These are phyloP conservation scores for Myrmaecium sp. DNA, from an alignment of 2,329 filamentous ascomycete genomes.

Conservation along the genomic window DNA sequence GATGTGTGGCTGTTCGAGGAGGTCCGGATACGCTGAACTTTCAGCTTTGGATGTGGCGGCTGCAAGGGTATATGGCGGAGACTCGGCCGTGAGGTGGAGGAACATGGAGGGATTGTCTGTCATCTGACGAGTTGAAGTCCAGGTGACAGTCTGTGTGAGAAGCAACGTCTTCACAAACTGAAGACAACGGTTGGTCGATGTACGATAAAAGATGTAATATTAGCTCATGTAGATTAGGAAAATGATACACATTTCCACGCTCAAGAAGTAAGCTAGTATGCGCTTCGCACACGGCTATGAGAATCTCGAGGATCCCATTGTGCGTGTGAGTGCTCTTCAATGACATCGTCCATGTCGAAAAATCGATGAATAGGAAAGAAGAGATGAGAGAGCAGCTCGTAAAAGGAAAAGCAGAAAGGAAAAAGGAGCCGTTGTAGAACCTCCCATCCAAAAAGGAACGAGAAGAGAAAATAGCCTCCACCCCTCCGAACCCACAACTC, in stretches of 20 bases:
- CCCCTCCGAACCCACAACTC: conserved; percentile 17
- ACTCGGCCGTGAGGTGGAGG: conserved; percentile 8
- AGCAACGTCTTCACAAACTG: neutral
- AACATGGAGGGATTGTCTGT: too few relatives aligned
- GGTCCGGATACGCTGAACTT: conserved; percentile 13
- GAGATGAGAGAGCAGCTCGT: too few relatives aligned
- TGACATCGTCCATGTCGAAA: neutral
- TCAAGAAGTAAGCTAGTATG: too few relatives aligned
- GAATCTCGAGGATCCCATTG: too few relatives aligned
- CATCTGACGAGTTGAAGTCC: neutral
- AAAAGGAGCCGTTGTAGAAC: neutral
- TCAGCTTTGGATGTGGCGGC: conserved; percentile 15
- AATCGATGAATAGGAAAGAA: too few relatives aligned
- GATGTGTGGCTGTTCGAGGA: conserved; percentile 14
- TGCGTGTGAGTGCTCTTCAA: neutral
- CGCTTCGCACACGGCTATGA: too few relatives aligned
- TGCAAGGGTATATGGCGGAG: conserved; percentile 13
- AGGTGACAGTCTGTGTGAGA: neutral
- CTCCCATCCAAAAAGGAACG: neutral
- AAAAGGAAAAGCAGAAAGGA: too few relatives aligned
- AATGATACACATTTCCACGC: neutral
- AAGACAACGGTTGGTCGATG: neutral
- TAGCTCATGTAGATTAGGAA: neutral
- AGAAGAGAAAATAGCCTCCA: conserved; percentile 2
- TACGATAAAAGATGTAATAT: neutral